Evolutionary conservation across 2,329 filamentous ascomycete species (phyloP).

Genomic region (Rhexocercosporidium sp.): DNA sequence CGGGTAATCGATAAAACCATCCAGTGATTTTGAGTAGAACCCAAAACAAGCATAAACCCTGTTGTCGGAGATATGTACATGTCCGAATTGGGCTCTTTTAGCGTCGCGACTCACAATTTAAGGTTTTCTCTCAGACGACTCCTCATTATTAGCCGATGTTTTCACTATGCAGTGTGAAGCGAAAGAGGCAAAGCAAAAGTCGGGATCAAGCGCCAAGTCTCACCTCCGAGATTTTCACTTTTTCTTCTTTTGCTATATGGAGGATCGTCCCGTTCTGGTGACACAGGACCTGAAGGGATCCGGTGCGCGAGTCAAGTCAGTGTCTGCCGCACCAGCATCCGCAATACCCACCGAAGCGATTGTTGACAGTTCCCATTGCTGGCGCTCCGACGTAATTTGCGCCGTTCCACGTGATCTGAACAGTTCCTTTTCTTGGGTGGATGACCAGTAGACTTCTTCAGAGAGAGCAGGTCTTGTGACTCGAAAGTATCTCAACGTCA

Average conservation of each 20-base stretch:
- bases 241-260: background rate
- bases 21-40: background rate
- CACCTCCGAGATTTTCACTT: background rate
- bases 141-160: conserved; percentile 4
- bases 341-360: conserved; percentile 7
- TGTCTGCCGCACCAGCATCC: background rate
- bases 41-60: conserved; percentile 1
- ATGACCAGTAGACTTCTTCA: too few relatives aligned
- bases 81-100: conserved; percentile 8
- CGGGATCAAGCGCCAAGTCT: background rate
- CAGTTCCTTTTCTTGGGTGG: too few relatives aligned
- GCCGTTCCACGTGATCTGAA: background rate
- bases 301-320: background rate
- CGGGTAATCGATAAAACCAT: background rate
- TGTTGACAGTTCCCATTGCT: background rate
- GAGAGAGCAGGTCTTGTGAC: background rate
- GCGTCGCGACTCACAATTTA: background rate
- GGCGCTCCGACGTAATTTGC: background rate
- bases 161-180: conserved; percentile 1
- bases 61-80: conserved; percentile 1
- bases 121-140: background rate
- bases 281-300: background rate
- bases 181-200: background rate
- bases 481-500: background rate
- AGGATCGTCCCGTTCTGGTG: conserved; percentile 7